A percentile compares a stretch with the other conserved stretches of the same genome.
These are phyloP conservation scores for Boletus fagicola DNA, from an alignment of 768 basidiomycete species.

Conservation along the genomic window DNA sequence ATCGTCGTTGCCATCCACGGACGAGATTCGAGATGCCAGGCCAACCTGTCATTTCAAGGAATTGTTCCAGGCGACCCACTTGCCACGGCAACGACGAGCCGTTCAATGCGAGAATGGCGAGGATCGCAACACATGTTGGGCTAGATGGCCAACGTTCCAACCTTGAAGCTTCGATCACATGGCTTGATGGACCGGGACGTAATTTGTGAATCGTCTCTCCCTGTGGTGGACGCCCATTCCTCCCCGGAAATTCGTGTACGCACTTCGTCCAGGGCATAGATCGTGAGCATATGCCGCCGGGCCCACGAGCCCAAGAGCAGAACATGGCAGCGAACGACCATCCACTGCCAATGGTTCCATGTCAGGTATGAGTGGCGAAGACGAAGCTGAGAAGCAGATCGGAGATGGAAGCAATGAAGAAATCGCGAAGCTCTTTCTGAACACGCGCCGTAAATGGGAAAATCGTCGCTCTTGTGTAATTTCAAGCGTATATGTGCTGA, in stretches of 20 bases:
- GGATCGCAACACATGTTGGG: conserved; percentile 6
- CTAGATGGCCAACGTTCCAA: background rate
- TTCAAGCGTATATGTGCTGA: too few relatives aligned
- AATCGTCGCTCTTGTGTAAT: background rate
- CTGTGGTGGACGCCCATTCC: background rate
- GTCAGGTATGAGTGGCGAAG: conserved; percentile 15
- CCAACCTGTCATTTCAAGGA: background rate
- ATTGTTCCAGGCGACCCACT: conserved; percentile 2
- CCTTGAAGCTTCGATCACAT: conserved; percentile 14
- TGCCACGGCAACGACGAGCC: conserved; percentile 5
- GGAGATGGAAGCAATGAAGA: conserved; percentile 19
- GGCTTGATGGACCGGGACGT: conserved; percentile 5
- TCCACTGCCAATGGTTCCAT: conserved; percentile 15
- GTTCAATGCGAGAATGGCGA: background rate
- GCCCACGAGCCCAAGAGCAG: background rate
- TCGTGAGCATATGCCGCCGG: conserved; percentile 7
- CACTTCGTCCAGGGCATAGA: background rate
- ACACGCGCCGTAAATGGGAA: conserved; percentile 6
- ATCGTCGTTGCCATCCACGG: conserved; percentile 14
- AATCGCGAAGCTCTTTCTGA: background rate
- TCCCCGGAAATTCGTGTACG: background rate
- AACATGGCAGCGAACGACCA: background rate
- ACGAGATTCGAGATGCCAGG: background rate
- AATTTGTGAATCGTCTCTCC: conserved; percentile 3
- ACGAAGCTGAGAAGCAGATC: conserved; percentile 26